Conservation (phyloP, 306 rosid genomes). For the Cercis canadensis region DNA sequence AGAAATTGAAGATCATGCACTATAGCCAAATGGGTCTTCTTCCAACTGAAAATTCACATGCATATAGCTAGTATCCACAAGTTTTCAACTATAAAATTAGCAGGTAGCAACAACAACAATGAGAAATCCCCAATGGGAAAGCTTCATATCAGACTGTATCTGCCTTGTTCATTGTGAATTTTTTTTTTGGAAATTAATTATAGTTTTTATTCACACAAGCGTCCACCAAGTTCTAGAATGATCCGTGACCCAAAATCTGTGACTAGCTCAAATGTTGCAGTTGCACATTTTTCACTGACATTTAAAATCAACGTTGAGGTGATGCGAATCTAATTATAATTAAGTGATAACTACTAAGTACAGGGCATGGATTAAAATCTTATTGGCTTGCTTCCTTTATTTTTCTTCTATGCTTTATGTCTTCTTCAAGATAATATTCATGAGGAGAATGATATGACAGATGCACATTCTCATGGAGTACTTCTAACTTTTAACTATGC, state of each 20-base stretch:
- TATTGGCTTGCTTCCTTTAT: too few species aligned
- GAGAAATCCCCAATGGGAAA: slow-evolving; percentile 21
- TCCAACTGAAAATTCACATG: slow-evolving; percentile 52
- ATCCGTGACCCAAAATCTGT: slow-evolving; percentile 62
- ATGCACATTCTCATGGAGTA: too few species aligned
- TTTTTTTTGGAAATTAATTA: neutral
- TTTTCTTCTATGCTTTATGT: too few species aligned
- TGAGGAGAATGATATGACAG: too few species aligned
- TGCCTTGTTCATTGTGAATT: slow-evolving; percentile 24
- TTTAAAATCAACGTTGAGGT: slow-evolving; percentile 10
- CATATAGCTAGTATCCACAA: slow-evolving; percentile 8
- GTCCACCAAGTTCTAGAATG: slow-evolving; percentile 44
- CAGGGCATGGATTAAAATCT: too few species aligned
- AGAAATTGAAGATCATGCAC: slow-evolving; percentile 27
- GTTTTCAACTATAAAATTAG: slow-evolving; percentile 31
- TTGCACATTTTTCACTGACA: neutral
- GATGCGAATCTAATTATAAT: neutral
- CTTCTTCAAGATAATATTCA: too few species aligned
- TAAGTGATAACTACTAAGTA: too few species aligned
- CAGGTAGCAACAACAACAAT: slow-evolving; percentile 28
- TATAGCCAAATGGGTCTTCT: slow-evolving; percentile 26
- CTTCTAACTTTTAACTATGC: too few species aligned
- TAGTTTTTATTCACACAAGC: neutral
- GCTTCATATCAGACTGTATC: slow-evolving; percentile 32
- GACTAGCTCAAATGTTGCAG: neutral